phyloP scores from a whole-genome alignment of 2,329 filamentous ascomycete species.

The Elsinoe arachidis region DNA sequence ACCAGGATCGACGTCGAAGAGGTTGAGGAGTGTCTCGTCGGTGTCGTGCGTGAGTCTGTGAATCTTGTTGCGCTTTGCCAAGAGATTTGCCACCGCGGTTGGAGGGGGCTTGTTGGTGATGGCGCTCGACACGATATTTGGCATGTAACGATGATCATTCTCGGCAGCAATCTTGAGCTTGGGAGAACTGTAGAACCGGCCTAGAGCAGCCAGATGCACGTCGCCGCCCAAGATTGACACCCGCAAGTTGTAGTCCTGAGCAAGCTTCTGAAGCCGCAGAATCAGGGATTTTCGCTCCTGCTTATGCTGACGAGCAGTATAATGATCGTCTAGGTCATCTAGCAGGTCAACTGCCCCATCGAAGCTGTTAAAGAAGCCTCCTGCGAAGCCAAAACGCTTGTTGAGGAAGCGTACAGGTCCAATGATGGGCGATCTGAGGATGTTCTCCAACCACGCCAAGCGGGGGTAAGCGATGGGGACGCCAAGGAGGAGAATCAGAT shows the following conservation, averaged over 20 bases:
- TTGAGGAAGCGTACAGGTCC: constrained; percentile 84
- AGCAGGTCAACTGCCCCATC: constrained; percentile 64
- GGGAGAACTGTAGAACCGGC: constrained; percentile 56
- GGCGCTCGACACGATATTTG: constrained; percentile 55
- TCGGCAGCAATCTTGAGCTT: constrained; percentile 48
- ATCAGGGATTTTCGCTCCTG: constrained; percentile 69
- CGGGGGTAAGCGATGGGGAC: constrained; percentile 65
- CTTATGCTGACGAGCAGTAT: constrained; percentile 88
- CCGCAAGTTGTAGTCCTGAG: constrained; percentile 47
- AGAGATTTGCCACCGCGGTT: constrained; percentile 54
- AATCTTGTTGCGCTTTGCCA: constrained; percentile 56
- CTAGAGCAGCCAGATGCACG: constrained; percentile 54
- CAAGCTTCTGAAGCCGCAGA: constrained; percentile 52
- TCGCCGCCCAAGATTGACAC: constrained; percentile 57
- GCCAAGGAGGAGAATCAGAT: constrained; percentile 55
- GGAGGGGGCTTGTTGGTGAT: constrained; percentile 62
- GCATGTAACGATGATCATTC: constrained; percentile 54
- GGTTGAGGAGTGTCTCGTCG: constrained; percentile 54
- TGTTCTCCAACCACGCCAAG: constrained; percentile 93
- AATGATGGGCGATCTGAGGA: constrained; percentile 76
- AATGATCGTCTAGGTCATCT: constrained; percentile 61
- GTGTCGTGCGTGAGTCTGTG: constrained; percentile 55
- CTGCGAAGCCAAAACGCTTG: constrained; percentile 78
- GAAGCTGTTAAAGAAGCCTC: constrained; percentile 84
- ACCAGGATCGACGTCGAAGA: constrained; percentile 53